Evolutionary conservation across 257 asterid genomes (phyloP).

Genomic region (Scutellaria galericulata): DNA sequence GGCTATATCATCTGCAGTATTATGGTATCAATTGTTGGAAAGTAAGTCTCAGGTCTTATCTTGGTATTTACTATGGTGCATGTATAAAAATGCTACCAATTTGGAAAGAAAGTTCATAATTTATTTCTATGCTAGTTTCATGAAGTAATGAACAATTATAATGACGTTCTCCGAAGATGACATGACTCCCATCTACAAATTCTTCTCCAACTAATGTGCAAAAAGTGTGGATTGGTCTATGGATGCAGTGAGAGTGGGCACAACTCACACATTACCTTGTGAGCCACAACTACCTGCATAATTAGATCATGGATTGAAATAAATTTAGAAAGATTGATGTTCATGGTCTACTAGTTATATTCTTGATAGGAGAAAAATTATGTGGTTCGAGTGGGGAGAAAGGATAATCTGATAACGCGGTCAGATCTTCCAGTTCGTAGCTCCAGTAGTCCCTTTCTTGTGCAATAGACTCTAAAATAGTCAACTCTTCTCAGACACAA

Average conservation of each 20-base stretch:
- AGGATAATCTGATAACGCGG: not conserved
- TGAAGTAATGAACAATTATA: not conserved
- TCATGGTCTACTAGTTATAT: not conserved
- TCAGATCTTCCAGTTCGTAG: not conserved
- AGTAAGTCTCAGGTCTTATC: not conserved
- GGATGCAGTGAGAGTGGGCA: not conserved
- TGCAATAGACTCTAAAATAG: not conserved
- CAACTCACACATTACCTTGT: not conserved
- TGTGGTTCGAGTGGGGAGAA: not conserved
- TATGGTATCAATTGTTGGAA: not conserved
- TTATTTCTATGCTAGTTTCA: not conserved
- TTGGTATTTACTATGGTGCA: not conserved
- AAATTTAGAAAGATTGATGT: not conserved
- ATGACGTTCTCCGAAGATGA: not conserved
- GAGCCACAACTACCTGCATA: not conserved
- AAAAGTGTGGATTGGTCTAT: not conserved
- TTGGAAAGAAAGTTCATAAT: not conserved
- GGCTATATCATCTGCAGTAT: conserved; percentile 1
- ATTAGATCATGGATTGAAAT: conserved; percentile 1
- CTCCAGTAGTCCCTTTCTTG: not conserved
- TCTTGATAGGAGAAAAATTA: not conserved
- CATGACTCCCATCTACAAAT: not conserved
- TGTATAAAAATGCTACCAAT: not conserved
- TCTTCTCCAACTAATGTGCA: not conserved
- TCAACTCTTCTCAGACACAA: not conserved